A percentile compares a stretch with the other conserved stretches of the same genome.
These are phyloP conservation scores for Melastoma candidum DNA, from an alignment of 441 rosid genomes.

Conservation along the genomic window DNA sequence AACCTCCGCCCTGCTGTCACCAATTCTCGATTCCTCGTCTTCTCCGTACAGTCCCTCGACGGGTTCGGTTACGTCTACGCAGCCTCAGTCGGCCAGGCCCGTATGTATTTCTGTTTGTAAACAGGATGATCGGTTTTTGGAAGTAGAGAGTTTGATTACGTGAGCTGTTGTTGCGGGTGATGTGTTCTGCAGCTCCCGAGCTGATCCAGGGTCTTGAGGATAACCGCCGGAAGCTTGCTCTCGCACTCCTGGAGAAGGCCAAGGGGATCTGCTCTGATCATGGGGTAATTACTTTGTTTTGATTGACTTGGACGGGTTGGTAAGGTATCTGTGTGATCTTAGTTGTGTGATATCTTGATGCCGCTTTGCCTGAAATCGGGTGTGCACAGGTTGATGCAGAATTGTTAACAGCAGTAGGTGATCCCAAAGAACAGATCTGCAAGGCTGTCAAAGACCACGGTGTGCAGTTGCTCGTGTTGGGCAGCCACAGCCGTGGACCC, in stretches of 20 bases:
- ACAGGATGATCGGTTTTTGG: neutral
- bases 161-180: neutral
- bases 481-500: conserved; percentile 56
- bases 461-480: conserved; percentile 42
- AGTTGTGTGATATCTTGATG: no score
- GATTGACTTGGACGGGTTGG: neutral
- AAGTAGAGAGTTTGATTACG: neutral
- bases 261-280: conserved; percentile 37
- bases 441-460: conserved; percentile 52
- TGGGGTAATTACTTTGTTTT: conserved; percentile 35
- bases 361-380: neutral
- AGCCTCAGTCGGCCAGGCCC: conserved; percentile 40
- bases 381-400: conserved; percentile 35
- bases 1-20: conserved; percentile 6
- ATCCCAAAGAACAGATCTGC: conserved; percentile 50
- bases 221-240: conserved; percentile 34
- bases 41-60: conserved; percentile 26
- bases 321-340: neutral
- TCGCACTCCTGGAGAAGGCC: conserved; percentile 37
- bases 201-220: conserved; percentile 38
- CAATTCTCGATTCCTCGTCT: conserved; percentile 10
- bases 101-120: conserved; percentile 23
- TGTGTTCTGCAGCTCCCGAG: conserved; percentile 37
- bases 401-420: conserved; percentile 40
- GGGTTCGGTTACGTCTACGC: conserved; percentile 33